phyloP scores from a whole-genome alignment of 768 basidiomycete genomes.

The Lactarius vividus region DNA sequence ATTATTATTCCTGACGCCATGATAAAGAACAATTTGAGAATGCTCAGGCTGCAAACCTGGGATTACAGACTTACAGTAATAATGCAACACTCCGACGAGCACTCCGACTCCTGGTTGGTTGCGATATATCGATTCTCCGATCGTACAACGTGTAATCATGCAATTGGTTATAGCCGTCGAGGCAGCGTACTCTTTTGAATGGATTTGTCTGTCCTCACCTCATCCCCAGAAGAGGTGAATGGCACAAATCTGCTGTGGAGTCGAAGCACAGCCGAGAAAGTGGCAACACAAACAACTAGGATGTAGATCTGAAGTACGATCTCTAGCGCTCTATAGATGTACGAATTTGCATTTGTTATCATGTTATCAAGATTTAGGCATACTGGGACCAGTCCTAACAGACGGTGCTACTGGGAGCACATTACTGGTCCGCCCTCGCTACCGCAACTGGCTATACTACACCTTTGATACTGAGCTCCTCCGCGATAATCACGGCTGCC shows the following conservation, averaged over 20 bases:
- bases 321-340: background rate
- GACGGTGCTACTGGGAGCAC: background rate
- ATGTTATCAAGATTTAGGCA: background rate
- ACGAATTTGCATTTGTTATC: background rate
- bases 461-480: slow-evolving; percentile 47
- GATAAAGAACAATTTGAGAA: no score
- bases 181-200: background rate
- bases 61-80: no score
- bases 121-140: background rate
- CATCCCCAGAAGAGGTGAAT: background rate
- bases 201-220: background rate
- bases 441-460: slow-evolving; percentile 32
- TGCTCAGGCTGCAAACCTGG: no score
- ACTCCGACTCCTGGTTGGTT: background rate
- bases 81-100: slow-evolving; percentile 4
- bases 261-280: background rate
- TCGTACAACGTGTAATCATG: background rate
- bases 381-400: background rate
- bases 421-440: no score
- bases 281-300: background rate
- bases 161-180: background rate
- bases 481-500: slow-evolving; percentile 55
- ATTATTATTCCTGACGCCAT: no score
- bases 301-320: background rate
- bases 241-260: no score